A percentile compares a stretch with the other conserved stretches of the same genome.
Conservation (phyloP, 352 stramenopile species). For the Phytophthora lateralis region DNA sequence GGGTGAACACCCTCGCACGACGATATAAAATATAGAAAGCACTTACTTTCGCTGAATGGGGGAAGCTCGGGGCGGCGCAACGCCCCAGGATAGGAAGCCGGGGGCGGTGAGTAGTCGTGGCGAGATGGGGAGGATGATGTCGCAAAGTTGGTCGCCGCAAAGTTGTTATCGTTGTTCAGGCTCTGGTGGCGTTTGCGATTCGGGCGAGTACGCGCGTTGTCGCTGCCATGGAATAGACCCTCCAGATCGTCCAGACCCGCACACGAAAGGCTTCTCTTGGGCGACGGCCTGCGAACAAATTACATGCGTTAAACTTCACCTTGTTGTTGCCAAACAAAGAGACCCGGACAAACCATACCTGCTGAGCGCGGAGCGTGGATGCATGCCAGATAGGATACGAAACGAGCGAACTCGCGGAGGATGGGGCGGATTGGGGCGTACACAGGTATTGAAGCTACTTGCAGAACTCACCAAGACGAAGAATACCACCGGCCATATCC, state of each 20-base stretch:
- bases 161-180: conserved; percentile 39
- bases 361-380: conserved; percentile 40
- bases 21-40: conserved; percentile 19
- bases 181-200: conserved; percentile 67
- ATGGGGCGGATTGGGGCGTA: conserved; percentile 13
- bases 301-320: conserved; percentile 1
- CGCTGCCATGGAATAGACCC: conserved; percentile 37
- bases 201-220: conserved; percentile 23
- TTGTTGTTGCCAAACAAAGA: background rate
- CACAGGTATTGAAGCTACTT: conserved; percentile 35
- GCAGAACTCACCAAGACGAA: conserved; percentile 39
- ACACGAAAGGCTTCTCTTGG: conserved; percentile 65
- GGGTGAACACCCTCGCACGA: conserved; percentile 4
- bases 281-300: conserved; percentile 43
- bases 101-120: conserved; percentile 24
- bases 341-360: conserved; percentile 28
- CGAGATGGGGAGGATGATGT: conserved; percentile 23
- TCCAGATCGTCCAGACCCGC: conserved; percentile 63
- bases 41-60: conserved; percentile 37
- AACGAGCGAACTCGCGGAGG: conserved; percentile 12
- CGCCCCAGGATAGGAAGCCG: conserved; percentile 24
- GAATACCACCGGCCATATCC: conserved; percentile 39
- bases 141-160: conserved; percentile 23
- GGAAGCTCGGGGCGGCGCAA: conserved; percentile 33
- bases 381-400: conserved; percentile 32